Base-by-base conservation (phyloP, 768 basidiomycete genomes). In the Pleurotus djamor region DNA sequence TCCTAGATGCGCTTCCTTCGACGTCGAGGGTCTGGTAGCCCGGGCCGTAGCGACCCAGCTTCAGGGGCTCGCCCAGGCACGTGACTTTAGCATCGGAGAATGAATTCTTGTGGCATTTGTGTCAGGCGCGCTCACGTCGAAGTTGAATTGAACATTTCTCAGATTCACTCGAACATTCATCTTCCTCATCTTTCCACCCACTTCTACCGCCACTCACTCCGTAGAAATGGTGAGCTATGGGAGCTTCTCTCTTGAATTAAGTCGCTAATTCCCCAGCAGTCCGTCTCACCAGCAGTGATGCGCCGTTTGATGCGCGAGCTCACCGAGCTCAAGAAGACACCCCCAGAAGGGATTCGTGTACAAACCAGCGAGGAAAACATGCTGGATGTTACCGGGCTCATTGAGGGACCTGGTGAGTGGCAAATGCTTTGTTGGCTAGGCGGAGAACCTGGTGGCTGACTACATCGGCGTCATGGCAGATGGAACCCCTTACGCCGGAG, bases 301-400 rank as follows among this genome's bases (percentile, higher is more conserved):
- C 92, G 94, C 64, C 88, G 92, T 61, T 76, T 97, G 68, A 90
- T 96, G 82, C 87, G 91, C 56, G 95, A 97, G 75, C 80, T 95
- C 47, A 81, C 79, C 41, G 88, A 91, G 65, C 83, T 98, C 60
- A 86, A 87, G 72, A 88, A 81, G 61, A 87, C 78, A 62, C 95
- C 95, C 37, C 91, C 91, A 10, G 95, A 97, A 67, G 95, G 94
- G n/a, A 93, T 97, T 69, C 87, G 95, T 65, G 81, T 97, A 33
- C 83, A 88, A 58, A 85, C 89, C 3, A 89, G 79, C 61, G 95
- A 97, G 54, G 92, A 96, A 67, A 92, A 96, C 67, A 87, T 96
- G 76, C 75, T 94, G 17, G 89, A 93, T 68, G 81, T 98, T 43
- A 89, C 86, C 1, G 95, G 94, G 1, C 86, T 94, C 55, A 92